Base-by-base conservation (phyloP, 371 early-diverging fungal genomes). In the Mucor saturninus region DNA sequence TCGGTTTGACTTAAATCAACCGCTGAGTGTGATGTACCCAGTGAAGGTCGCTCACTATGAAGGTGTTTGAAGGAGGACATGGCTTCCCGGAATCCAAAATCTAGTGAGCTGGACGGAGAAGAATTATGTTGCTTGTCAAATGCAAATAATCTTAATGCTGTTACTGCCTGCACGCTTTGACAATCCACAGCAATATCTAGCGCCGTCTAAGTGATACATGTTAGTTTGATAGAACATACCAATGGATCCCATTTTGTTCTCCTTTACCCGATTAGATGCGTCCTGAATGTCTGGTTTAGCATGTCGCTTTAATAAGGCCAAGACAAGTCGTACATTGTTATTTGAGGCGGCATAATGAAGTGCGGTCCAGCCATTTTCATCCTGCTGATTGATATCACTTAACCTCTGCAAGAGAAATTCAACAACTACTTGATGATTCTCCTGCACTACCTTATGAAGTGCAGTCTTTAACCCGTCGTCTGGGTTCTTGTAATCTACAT, bases 261-360 rank as follows among this genome's bases (percentile, higher is more conserved):
- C 10, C 8, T 14, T 49, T 72, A 82, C 84, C 79, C 79, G 80
- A 14, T 87, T 83, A 55, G 75, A 71, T 28, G 73, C 77, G 54
- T 91, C 85, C 43, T 79, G 69, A 10, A 86, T 69, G 57, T 92
- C 90, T 46, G 83, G 81, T 42, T 89, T 85, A 43, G 91, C 91
- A 54, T 86, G 85, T 48, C 85, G 80, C 65, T 85, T 86, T 10
- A 94, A 73, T 62, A 95, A 62, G 0, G 82, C 78, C 48, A 86
- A 69, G 5, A 92, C 87, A 0, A 90, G 74, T 21, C 84, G 75
- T 4, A 83, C 80, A 64, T 90, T 88, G 50, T 89, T 89, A 43
- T 77, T 79, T 11, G 85, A 83, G 49, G 87, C 88, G 0, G 95
- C 95, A 68, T 84, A 84, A 67, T 95, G 95, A 50, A 96, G 67